Base-by-base conservation (phyloP, 2,329 filamentous ascomycete genomes). In the Drechslerella stenobrocha region DNA sequence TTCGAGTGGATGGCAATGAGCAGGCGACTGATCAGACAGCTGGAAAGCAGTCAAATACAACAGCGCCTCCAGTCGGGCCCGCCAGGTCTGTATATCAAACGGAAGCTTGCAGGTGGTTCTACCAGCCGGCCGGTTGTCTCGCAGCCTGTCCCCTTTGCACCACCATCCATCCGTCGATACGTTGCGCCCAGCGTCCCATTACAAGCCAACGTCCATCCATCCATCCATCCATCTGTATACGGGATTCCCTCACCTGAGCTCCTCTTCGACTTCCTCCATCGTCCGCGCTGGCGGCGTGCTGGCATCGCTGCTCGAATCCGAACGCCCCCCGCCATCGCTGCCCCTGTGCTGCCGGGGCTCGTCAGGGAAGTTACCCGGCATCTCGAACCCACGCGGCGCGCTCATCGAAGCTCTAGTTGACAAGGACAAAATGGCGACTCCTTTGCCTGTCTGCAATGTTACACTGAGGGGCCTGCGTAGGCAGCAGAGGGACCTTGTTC, bases 181-280 rank as follows among this genome's bases (percentile, higher is more conserved):
- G n/a, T n/a, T 20, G 37, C 22, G 18, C 3, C 37, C 15, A 20
- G 8, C 15, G 37, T 42, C 15, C n/a, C 37, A 42, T n/a, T n/a
- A n/a, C n/a, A n/a, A n/a, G n/a, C n/a, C n/a, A n/a, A n/a, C n/a
- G n/a, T n/a, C n/a, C 9, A 42, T 5, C 28, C 28, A 30, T 30
- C 11, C 28, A 18, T 9, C 22, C 37, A 18, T n/a, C n/a, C 18
- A 42, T 5, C 15, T 13, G n/a, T 4, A 20, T 20, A 9, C 37
- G 15, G 37, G 15, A 3, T 18, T 15, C 37, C 22, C 37, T 42
- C 15, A 42, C 37, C 37, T 42, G 37, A 42, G 37, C 37, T 42
- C 37, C 15, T 42, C 37, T 5, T 18, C 37, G 9, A 42, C 15
- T 3, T 18, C 13, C 22, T 42, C 18, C 37, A n/a, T 8, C 9